phyloP scores from a whole-genome alignment of 768 basidiomycete species.

The Auriscalpium vulgare region DNA sequence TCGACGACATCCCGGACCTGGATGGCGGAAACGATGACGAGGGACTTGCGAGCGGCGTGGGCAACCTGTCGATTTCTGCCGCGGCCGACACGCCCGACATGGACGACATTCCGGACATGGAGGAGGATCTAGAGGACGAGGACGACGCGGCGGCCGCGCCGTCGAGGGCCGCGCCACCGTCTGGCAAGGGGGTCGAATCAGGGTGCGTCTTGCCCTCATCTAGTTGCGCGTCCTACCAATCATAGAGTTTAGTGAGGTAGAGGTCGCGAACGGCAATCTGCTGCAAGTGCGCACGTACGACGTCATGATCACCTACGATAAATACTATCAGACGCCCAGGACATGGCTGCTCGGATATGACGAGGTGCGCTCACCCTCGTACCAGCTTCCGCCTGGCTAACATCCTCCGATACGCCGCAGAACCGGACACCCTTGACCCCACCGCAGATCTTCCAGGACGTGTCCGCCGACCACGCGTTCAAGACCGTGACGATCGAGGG shows the following conservation, averaged over 20 bases:
- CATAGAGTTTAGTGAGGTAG: constrained; percentile 38
- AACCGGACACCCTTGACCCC: constrained; percentile 85
- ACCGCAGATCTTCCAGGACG: constrained; percentile 91
- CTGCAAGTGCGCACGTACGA: constrained; percentile 97
- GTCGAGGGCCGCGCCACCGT: constrained; percentile 27
- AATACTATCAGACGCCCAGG: constrained; percentile 97
- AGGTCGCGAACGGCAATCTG: constrained; percentile 71
- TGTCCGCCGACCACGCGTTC: constrained; percentile 93
- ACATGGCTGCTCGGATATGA: constrained; percentile 98
- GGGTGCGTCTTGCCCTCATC: constrained; percentile 33
- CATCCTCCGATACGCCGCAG: constrained; percentile 30
- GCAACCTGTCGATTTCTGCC: constrained; percentile 23
- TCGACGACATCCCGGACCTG: constrained; percentile 84
- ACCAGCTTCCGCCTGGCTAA: background rate
- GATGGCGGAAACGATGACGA: constrained; percentile 46
- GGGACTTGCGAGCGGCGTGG: constrained; percentile 20
- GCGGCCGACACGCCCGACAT: constrained; percentile 73
- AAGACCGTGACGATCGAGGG: constrained; percentile 98
- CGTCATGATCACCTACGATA: constrained; percentile 99
- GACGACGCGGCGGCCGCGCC: constrained; percentile 80
- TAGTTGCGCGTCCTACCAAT: background rate
- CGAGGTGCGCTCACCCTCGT: constrained; percentile 49
- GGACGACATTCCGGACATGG: constrained; percentile 99
- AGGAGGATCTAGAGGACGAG: constrained; percentile 82
- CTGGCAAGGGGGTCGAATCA: constrained; percentile 34